phyloP scores from a whole-genome alignment of 371 early-diverging fungal species.

The Mortierella polycephala region DNA sequence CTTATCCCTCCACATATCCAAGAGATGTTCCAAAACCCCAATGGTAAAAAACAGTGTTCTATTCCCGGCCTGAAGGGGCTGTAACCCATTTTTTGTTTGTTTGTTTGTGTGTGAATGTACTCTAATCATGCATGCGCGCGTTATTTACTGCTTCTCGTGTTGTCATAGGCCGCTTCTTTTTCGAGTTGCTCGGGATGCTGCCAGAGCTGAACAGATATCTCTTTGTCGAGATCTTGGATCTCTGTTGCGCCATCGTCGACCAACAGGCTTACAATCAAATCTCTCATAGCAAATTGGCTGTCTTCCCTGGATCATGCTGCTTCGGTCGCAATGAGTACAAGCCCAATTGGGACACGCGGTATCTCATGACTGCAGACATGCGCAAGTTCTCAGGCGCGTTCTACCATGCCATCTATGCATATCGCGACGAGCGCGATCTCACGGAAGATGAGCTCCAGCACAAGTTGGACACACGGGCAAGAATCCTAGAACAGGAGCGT shows the following conservation, averaged over 20 bases:
- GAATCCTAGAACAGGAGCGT: constrained; percentile 35
- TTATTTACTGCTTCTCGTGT: neutral
- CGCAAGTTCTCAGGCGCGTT: constrained; percentile 39
- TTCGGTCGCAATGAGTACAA: constrained; percentile 46
- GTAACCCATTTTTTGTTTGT: neutral
- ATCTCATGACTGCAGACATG: constrained; percentile 35
- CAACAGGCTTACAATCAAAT: constrained; percentile 44
- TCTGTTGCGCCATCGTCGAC: constrained; percentile 48
- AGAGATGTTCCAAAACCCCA: constrained; percentile 53
- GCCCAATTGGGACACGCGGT: constrained; percentile 46
- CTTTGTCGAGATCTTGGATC: constrained; percentile 49
- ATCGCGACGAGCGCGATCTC: constrained; percentile 49
- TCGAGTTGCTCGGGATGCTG: constrained; percentile 47
- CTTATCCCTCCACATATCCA: constrained; percentile 51
- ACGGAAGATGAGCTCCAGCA: constrained; percentile 41
- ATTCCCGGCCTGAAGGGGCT: no score
- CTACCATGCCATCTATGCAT: constrained; percentile 53
- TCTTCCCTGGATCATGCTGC: constrained; percentile 47
- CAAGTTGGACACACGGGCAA: constrained; percentile 33
- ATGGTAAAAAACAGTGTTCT: constrained; percentile 19
- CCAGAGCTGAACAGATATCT: constrained; percentile 50
- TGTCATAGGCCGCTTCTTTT: constrained; percentile 46
- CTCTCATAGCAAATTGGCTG: constrained; percentile 46
- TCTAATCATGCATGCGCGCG: neutral
- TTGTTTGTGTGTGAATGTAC: neutral